A percentile compares a stretch with the other conserved stretches of the same genome.
Conservation (phyloP, 768 basidiomycete species). For the Boletus rubroflammeus region DNA sequence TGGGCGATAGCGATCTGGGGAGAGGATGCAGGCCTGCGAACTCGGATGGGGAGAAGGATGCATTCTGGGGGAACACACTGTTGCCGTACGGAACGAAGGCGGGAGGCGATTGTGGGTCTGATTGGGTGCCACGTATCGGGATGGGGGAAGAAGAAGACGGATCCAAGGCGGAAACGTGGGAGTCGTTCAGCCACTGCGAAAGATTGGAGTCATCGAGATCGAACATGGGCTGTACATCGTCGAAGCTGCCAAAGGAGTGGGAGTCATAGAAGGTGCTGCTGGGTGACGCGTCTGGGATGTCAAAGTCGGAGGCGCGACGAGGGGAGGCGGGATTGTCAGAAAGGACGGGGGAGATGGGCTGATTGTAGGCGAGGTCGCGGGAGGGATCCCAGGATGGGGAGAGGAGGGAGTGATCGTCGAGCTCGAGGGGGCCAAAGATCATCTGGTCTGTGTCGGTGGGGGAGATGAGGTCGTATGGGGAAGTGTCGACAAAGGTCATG, state of each 20-base stretch:
- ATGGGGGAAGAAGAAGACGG: slow-evolving; percentile 54
- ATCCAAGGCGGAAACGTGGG: slow-evolving; percentile 38
- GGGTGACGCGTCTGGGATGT: slow-evolving; percentile 40
- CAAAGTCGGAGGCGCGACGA: slow-evolving; percentile 39
- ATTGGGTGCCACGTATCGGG: slow-evolving; percentile 50
- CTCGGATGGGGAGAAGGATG: slow-evolving; percentile 56
- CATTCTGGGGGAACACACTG: slow-evolving; percentile 45
- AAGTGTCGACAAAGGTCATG: slow-evolving; percentile 42
- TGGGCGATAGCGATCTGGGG: slow-evolving; percentile 58
- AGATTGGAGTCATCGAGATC: slow-evolving; percentile 44
- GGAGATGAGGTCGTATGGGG: slow-evolving; percentile 37
- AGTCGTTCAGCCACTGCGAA: slow-evolving; percentile 63
- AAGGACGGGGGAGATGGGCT: slow-evolving; percentile 40
- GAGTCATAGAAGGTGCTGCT: slow-evolving; percentile 36
- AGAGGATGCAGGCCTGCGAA: slow-evolving; percentile 61
- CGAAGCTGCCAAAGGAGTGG: slow-evolving; percentile 28
- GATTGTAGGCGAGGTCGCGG: slow-evolving; percentile 35
- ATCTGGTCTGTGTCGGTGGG: slow-evolving; percentile 31
- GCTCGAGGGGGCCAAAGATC: slow-evolving; percentile 35
- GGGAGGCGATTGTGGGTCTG: slow-evolving; percentile 41
- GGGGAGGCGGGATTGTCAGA: slow-evolving; percentile 38
- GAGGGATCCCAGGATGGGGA: slow-evolving; percentile 28
- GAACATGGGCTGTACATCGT: slow-evolving; percentile 32
- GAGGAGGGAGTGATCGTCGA: slow-evolving; percentile 30
- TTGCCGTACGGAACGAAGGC: slow-evolving; percentile 49